Evolutionary conservation across 148 eudicot species (phyloP), one percentile per base, ranked within the genome.

Genomic region (Nepenthes mirabilis): DNA sequence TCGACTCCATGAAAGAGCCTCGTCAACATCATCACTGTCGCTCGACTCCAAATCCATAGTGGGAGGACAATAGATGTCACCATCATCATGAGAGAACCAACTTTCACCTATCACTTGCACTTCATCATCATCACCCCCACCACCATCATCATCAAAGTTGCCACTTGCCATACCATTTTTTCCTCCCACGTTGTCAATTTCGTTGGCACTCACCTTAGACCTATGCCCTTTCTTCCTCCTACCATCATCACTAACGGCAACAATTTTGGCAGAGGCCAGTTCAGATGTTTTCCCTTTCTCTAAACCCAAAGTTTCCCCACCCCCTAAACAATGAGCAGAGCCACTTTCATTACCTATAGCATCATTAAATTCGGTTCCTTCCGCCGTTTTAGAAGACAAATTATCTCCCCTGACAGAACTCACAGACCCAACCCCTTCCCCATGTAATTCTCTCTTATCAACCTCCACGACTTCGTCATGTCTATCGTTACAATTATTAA

Each of bases 81-180:
- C 58, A 43, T 51, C 56, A 1, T 45, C 8, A 23, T 23, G 23
- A 36, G 58, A 54, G 50, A 43, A 36, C 69, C 60, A 68, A 11
- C 56, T 60, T 32, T 56, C 73, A 4, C 63, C 67, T 7, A 74
- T 13, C 2, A 74, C 32, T 8, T 69, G 34, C 50, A 69, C 33
- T 1, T 66, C 62, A 67, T 54, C 54, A 52, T 69, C 73, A 52
- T 64, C 9, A 56, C 37, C 58, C 10, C 32, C 58, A 33, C 36
- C 23, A 34, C 32, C 23, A 32, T 11, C 36, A 23, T 56, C 35
- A 56, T 45, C 48, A 45, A 45, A 11, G 11, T 45, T 45, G 48
- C 48, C 48, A 45, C 1, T 6, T 5, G 8, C 48, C 48, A 5
- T 0, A 45, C 11, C 48, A 45, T 45, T 6, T 45, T 45, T 45